A percentile compares a stretch with the other conserved stretches of the same genome.
Conservation (phyloP, 2,329 filamentous ascomycete genomes). For the Monilinia fructicola region DNA sequence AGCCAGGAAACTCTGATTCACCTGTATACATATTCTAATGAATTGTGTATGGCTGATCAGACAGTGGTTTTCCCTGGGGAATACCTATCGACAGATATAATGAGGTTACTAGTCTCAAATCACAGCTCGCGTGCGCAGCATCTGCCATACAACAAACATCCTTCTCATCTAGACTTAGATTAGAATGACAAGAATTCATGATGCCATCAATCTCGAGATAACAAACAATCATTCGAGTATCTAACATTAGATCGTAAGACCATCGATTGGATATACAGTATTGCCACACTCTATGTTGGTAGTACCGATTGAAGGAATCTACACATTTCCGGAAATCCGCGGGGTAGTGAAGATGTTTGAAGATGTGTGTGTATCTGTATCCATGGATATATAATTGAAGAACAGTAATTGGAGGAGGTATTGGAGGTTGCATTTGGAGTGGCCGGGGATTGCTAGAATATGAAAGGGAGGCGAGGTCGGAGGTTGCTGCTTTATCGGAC, state of each 20-base stretch:
- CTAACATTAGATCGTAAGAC: background rate
- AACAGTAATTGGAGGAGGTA: background rate
- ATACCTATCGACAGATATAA: no score
- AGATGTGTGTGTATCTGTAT: no score
- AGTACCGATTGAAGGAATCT: background rate
- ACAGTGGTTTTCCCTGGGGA: no score
- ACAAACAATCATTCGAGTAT: background rate
- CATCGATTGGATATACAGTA: background rate
- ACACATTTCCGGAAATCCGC: conserved; percentile 7
- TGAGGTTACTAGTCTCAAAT: no score
- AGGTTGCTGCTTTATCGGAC: background rate
- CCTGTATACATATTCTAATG: no score
- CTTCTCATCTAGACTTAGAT: background rate
- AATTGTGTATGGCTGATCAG: background rate
- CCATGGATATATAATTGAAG: background rate
- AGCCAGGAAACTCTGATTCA: background rate
- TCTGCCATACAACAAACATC: background rate
- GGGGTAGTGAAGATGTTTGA: background rate
- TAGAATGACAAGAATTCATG: background rate
- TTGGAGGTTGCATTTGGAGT: background rate
- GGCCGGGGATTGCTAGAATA: background rate
- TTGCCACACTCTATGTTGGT: background rate
- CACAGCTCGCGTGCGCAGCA: no score
- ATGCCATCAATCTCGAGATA: background rate
- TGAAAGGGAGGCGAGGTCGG: background rate